phyloP scores from a whole-genome alignment of 768 basidiomycete genomes.

The Amanita inopinata region DNA sequence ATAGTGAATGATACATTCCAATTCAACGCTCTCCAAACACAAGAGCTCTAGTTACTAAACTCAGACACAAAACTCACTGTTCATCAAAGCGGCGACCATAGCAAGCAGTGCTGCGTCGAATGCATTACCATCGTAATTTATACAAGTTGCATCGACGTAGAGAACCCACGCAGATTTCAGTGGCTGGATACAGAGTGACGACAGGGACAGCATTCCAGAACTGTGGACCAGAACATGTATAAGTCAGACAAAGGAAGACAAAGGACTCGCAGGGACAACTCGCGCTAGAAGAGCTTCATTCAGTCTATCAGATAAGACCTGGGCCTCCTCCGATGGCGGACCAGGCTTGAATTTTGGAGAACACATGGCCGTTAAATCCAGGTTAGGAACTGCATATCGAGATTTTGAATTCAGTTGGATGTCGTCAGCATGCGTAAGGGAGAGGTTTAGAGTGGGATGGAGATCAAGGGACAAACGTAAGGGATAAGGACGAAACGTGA shows the following conservation, averaged over 20 bases:
- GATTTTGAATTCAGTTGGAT: neutral
- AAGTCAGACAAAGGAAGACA: constrained; percentile 1
- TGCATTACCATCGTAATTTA: constrained; percentile 95
- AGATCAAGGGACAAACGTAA: too few relatives aligned
- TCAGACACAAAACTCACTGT: too few relatives aligned
- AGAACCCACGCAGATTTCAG: constrained; percentile 84
- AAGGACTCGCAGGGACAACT: too few relatives aligned
- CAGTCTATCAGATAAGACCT: constrained; percentile 77
- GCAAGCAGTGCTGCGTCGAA: constrained; percentile 87
- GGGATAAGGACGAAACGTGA: constrained; percentile 2
- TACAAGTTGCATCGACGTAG: constrained; percentile 92
- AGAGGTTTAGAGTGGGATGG: constrained; percentile 7
- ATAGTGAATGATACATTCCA: too few relatives aligned
- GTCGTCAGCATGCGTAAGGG: neutral
- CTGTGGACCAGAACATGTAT: constrained; percentile 18
- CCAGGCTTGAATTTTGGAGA: constrained; percentile 93
- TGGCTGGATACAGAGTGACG: constrained; percentile 69
- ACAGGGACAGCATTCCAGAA: constrained; percentile 52
- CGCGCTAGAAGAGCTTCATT: constrained; percentile 71
- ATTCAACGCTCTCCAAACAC: too few relatives aligned
- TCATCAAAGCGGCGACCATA: constrained; percentile 77
- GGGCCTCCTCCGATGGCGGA: constrained; percentile 90
- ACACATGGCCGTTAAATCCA: constrained; percentile 90
- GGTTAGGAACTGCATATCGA: constrained; percentile 78
- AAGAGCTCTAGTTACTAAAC: too few relatives aligned